Evolutionary conservation across 2,329 filamentous ascomycete species (phyloP).

Genomic region (Aureobasidium sp.): DNA sequence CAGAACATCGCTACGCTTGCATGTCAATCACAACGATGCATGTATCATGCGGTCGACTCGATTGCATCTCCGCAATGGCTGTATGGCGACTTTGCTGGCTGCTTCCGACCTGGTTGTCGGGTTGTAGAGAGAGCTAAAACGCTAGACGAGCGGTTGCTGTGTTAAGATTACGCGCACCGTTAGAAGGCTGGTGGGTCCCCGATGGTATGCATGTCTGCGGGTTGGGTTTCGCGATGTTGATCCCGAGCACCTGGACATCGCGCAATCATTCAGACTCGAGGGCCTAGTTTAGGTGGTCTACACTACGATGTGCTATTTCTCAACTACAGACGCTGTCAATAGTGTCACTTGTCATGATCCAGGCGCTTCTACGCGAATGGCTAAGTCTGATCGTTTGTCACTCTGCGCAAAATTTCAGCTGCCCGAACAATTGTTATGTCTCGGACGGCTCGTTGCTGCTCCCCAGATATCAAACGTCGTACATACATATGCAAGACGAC

Average conservation of each 20-base stretch:
- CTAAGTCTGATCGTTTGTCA: neutral
- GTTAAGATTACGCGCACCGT: conserved; percentile 14
- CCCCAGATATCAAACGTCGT: conserved; percentile 2
- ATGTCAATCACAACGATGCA: neutral
- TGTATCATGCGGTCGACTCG: neutral
- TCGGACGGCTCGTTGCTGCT: neutral
- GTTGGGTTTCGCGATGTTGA: neutral
- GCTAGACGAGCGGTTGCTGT: conserved; percentile 12
- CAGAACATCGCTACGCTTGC: neutral
- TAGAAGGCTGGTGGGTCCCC: neutral
- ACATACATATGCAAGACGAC: conserved; percentile 9
- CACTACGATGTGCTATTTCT: neutral
- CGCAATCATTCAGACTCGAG: conserved; percentile 11
- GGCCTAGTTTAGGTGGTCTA: neutral
- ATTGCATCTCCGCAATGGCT: neutral
- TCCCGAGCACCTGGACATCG: conserved; percentile 9
- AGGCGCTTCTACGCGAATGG: neutral
- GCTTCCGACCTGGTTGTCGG: conserved; percentile 12
- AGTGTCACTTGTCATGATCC: conserved; percentile 6
- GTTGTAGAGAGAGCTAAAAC: conserved; percentile 4
- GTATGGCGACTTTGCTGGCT: neutral
- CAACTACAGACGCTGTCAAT: neutral
- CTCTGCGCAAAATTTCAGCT: neutral
- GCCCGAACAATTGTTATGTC: neutral
- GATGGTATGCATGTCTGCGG: conserved; percentile 12